phyloP scores from a whole-genome alignment of 768 basidiomycete genomes.

The Boletus sp. region DNA sequence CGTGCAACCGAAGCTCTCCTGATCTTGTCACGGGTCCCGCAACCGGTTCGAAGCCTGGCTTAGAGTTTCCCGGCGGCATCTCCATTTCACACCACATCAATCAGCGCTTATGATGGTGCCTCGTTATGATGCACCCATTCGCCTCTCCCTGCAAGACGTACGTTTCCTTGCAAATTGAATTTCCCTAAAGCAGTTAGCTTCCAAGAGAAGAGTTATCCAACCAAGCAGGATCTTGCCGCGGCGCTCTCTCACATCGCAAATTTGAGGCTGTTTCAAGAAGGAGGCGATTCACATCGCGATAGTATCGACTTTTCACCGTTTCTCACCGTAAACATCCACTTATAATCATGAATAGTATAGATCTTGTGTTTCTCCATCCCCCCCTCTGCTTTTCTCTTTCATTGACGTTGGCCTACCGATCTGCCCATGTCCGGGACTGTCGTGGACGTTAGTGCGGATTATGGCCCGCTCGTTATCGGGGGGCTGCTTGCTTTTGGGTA shows the following conservation, averaged over 20 bases:
- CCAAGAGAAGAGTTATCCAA: not conserved
- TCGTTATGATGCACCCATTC: not conserved
- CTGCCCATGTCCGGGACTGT: not conserved
- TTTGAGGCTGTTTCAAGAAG: not conserved
- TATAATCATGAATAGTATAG: slow-evolving; percentile 1
- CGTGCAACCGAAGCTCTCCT: no score
- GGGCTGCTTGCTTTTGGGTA: slow-evolving; percentile 22
- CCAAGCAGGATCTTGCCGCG: not conserved
- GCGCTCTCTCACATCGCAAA: not conserved
- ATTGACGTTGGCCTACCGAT: not conserved
- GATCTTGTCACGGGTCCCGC: no score
- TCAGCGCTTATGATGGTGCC: not conserved
- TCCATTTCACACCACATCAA: not conserved
- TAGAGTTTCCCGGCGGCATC: not conserved
- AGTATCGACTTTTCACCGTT: not conserved
- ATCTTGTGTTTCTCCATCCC: not conserved
- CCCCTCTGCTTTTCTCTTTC: not conserved
- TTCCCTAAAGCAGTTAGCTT: not conserved
- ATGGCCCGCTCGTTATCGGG: slow-evolving; percentile 23
- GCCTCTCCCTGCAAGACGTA: no score
- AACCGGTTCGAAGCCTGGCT: no score
- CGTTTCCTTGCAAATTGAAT: not conserved
- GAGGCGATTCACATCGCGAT: not conserved
- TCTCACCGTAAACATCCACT: not conserved
- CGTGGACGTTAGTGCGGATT: slow-evolving; percentile 1